Percentiles rank a stretch among this genome's conserved stretches.
Conservation (phyloP, 345 rosid genomes). For the Bruguiera sexangula region DNA sequence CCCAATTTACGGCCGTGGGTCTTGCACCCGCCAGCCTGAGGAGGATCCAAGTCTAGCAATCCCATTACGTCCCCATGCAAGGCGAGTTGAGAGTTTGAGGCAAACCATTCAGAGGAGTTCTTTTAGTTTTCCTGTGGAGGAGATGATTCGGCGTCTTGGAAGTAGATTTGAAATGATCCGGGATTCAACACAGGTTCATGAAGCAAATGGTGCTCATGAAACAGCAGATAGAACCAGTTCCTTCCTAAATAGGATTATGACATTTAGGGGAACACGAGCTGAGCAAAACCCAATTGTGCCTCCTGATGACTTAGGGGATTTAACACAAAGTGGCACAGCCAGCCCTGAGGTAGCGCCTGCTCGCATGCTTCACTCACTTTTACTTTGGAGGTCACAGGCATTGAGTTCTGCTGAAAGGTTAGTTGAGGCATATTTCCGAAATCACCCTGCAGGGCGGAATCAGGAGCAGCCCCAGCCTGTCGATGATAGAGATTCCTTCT, state of each 20-base stretch:
- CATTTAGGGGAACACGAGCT: constrained; percentile 71
- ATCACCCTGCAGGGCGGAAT: constrained; percentile 52
- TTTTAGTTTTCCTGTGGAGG: constrained; percentile 67
- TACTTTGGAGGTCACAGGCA: constrained; percentile 61
- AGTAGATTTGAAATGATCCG: constrained; percentile 57
- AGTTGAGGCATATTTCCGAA: constrained; percentile 55
- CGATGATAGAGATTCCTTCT: constrained; percentile 91
- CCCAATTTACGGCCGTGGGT: constrained; percentile 85
- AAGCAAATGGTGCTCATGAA: constrained; percentile 34
- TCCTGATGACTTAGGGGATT: constrained; percentile 50
- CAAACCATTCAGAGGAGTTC: constrained; percentile 64
- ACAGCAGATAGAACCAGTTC: constrained; percentile 45
- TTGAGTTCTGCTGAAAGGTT: constrained; percentile 55
- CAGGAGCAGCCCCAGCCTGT: constrained; percentile 67
- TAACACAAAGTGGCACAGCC: constrained; percentile 43
- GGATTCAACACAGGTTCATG: constrained; percentile 37
- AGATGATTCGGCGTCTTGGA: constrained; percentile 75
- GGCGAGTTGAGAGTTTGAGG: constrained; percentile 86
- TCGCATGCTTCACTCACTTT: constrained; percentile 46
- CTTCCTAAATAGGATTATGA: constrained; percentile 59
- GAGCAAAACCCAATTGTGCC: constrained; percentile 53
- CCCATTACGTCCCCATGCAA: constrained; percentile 75
- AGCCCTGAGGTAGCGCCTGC: constrained; percentile 47
- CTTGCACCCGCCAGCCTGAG: constrained; percentile 45
- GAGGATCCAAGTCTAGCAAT: constrained; percentile 61